phyloP scores from a whole-genome alignment of 768 basidiomycete genomes.

The Asterophora parasitica region DNA sequence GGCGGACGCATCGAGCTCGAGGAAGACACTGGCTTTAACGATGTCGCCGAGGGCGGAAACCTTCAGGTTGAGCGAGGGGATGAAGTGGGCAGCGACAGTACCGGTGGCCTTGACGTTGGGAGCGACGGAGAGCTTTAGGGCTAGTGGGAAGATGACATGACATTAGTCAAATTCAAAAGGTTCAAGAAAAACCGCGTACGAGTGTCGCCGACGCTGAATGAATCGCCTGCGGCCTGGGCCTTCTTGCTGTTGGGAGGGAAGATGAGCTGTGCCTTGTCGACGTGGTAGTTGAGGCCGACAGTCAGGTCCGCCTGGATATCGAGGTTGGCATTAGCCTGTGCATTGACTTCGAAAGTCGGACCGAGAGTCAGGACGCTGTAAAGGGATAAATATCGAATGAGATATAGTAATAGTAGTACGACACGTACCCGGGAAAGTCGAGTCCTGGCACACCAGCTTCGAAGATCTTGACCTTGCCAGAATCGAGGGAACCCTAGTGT shows the following conservation, averaged over 20 bases:
- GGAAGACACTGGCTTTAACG: slow-evolving; percentile 34
- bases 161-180: neutral
- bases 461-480: slow-evolving; percentile 37
- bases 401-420: no score
- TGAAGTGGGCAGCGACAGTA: slow-evolving; percentile 41
- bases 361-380: slow-evolving; percentile 42
- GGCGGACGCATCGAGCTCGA: slow-evolving; percentile 37
- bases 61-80: slow-evolving; percentile 43
- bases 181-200: slow-evolving; percentile 30
- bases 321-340: slow-evolving; percentile 28
- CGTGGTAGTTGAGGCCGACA: slow-evolving; percentile 39
- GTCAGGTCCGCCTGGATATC: slow-evolving; percentile 34
- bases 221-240: slow-evolving; percentile 13
- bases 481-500: slow-evolving; percentile 33
- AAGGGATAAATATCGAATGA: neutral
- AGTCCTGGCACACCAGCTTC: slow-evolving; percentile 42
- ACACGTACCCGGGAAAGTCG: slow-evolving; percentile 43
- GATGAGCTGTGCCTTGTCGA: slow-evolving; percentile 35
- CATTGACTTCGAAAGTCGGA: slow-evolving; percentile 41
- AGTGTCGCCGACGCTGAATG: slow-evolving; percentile 35
- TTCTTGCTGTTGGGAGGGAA: slow-evolving; percentile 36
- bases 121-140: slow-evolving; percentile 36
- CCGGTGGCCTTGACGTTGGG: slow-evolving; percentile 38
- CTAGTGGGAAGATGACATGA: slow-evolving; percentile 15
- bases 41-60: slow-evolving; percentile 34